Evolutionary conservation across 1,284 basidiomycete species (phyloP).

Genomic region (Austroboletus novae-zelandiae): DNA sequence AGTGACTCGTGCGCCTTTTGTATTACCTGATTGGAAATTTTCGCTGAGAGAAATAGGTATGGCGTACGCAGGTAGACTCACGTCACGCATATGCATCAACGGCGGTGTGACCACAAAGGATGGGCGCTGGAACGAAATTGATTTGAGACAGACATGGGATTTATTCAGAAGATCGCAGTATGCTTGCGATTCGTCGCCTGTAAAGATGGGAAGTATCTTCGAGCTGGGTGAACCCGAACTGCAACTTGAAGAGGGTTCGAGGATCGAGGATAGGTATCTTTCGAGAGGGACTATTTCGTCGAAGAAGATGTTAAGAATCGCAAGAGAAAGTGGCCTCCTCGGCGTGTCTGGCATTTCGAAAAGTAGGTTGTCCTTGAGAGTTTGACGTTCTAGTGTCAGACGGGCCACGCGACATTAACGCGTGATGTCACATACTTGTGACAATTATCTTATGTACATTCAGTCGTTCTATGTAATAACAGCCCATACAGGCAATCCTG

Average conservation of each 20-base stretch:
- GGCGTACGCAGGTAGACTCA: conserved; percentile 27
- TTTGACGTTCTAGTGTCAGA: too few species aligned
- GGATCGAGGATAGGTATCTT: conserved; percentile 42
- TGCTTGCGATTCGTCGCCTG: conserved; percentile 32
- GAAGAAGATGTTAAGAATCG: conserved; percentile 38
- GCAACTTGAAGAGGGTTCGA: conserved; percentile 11
- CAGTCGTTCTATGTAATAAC: too few species aligned
- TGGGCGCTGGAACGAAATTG: conserved; percentile 8
- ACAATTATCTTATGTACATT: too few species aligned
- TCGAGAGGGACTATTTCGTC: conserved; percentile 38
- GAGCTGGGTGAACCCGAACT: not conserved
- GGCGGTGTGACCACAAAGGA: conserved; percentile 36
- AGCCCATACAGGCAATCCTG: too few species aligned
- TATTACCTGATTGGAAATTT: conserved; percentile 44
- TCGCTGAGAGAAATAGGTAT: not conserved
- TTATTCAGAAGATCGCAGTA: conserved; percentile 44
- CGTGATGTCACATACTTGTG: too few species aligned
- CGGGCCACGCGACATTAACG: too few species aligned
- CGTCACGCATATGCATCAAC: conserved; percentile 55
- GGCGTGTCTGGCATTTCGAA: conserved; percentile 3
- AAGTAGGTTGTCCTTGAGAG: not conserved
- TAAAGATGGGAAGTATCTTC: conserved; percentile 12
- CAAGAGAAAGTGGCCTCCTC: conserved; percentile 14
- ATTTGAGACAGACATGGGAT: conserved; percentile 43
- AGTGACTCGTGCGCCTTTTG: conserved; percentile 56